Evolutionary conservation across 1,284 basidiomycete species (phyloP), one percentile per base, ranked within the genome.

Genomic region (Tilletia indica): DNA sequence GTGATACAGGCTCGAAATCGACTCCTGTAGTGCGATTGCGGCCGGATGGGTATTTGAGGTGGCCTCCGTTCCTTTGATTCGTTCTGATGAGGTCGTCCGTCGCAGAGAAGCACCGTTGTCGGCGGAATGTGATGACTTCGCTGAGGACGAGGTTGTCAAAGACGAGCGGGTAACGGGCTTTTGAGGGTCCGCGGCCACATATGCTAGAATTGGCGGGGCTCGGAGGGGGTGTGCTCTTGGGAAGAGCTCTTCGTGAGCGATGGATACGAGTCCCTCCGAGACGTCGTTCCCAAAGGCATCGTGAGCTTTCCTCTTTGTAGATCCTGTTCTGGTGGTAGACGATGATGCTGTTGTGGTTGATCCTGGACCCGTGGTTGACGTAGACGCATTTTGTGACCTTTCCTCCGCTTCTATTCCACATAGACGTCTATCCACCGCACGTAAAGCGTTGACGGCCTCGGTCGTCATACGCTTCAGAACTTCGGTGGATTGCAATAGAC

Each of bases 381-480:
- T 31, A 31, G 25, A 31, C 25, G 25, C 25, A 31, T 14, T 34
- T 34, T 63, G 58, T 34, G 58, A 21, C 0, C 25, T 14, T 25
- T 63, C 58, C 8, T n/a, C 58, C 58, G n/a, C n/a, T 11, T 63
- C 58, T 8, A 63, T 36, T 0, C 14, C 58, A 31, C 69, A 49
- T 39, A 74, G 48, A 42, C 71, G 73, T 14, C 63, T 42, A 38
- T 72, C 73, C 4, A 70, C 73, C 31, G 67, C 39, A 45, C 71
- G 48, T 34, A 74, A 19, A 21, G 69, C 48, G 34, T 47, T 42
- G 11, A 74, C 34, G 4, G 71, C 71, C 31, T 74, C 73, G 9
- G 70, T 34, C 19, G 69, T 71, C 14, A 74, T 61, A 19, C 68
- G 69, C 36, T 74, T 74, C n/a, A 71, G 58, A 31, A 71, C 73